phyloP scores from a whole-genome alignment of 805 yeast species.

The Kodamaea leandrae region DNA sequence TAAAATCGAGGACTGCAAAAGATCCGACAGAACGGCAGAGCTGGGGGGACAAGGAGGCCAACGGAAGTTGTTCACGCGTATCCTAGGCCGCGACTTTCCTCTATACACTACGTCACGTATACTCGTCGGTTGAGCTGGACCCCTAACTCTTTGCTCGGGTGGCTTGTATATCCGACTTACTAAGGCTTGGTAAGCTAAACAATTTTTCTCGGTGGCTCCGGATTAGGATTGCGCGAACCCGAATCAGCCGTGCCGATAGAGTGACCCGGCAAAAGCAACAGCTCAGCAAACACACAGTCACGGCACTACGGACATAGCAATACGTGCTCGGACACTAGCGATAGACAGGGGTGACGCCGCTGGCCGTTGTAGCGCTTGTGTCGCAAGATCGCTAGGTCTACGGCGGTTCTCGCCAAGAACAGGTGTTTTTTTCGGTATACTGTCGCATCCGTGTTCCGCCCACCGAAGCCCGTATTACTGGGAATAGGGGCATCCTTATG shows the following conservation, averaged over 20 bases:
- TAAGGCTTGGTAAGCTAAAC: background rate
- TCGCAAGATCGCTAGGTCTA: no score
- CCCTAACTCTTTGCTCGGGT: no score
- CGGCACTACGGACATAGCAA: no score
- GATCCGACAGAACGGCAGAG: no score
- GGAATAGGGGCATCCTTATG: slow-evolving; percentile 3
- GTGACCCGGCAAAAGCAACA: no score
- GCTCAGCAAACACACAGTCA: no score
- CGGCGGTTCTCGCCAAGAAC: background rate
- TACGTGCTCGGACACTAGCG: background rate
- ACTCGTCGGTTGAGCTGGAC: no score
- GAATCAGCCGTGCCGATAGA: slow-evolving; percentile 3
- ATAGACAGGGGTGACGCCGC: background rate
- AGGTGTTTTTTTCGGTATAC: background rate
- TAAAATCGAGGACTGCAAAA: slow-evolving; percentile 1
- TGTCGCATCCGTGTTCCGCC: background rate
- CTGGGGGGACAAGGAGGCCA: no score
- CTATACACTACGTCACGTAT: no score
- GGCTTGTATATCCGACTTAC: background rate
- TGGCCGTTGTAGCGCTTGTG: no score
- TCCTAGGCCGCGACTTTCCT: no score
- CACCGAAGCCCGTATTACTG: slow-evolving; percentile 1
- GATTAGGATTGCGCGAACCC: slow-evolving; percentile 1
- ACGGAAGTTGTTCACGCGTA: no score
- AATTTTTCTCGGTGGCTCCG: slow-evolving; percentile 3